These are phyloP conservation scores for Trichoderma arundinaceum DNA, from an alignment of 2,329 filamentous ascomycete genomes.

Conservation along the genomic window DNA sequence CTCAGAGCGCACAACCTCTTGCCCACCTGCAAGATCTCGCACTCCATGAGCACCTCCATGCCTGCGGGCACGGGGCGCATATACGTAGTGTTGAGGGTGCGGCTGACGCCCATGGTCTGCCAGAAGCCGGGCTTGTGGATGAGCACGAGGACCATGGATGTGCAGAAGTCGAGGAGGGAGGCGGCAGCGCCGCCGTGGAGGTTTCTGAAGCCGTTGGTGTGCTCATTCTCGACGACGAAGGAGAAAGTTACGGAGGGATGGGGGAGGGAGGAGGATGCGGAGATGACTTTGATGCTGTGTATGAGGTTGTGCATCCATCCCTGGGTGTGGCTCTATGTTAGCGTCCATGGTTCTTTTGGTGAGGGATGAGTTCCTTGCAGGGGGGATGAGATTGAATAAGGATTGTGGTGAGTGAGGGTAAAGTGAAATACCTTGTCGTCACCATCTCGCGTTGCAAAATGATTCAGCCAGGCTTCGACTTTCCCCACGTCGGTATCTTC, in stretches of 20 bases:
- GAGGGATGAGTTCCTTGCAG: too few species aligned
- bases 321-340: slow-evolving; percentile 39
- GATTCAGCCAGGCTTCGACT: slow-evolving; percentile 42
- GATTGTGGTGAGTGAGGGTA: not conserved
- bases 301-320: slow-evolving; percentile 53
- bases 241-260: slow-evolving; percentile 52
- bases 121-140: slow-evolving; percentile 65
- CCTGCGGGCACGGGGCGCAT: slow-evolving; percentile 64
- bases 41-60: slow-evolving; percentile 57
- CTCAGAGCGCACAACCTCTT: slow-evolving; percentile 58
- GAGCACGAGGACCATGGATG: slow-evolving; percentile 62
- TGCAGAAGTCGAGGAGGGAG: slow-evolving; percentile 71
- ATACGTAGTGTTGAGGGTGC: slow-evolving; percentile 71
- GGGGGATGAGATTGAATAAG: not conserved
- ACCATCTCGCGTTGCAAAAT: not conserved
- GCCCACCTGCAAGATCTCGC: slow-evolving; percentile 64
- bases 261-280: slow-evolving; percentile 43
- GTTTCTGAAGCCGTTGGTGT: slow-evolving; percentile 61
- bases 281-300: slow-evolving; percentile 50
- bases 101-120: slow-evolving; percentile 65
- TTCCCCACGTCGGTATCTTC: slow-evolving; percentile 43
- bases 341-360: not conserved
- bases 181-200: slow-evolving; percentile 68
- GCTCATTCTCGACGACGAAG: slow-evolving; percentile 55
- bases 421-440: not conserved